Evolutionary conservation across 192 early-diverging fungal species (phyloP).

Genomic region (Backusella circina): DNA sequence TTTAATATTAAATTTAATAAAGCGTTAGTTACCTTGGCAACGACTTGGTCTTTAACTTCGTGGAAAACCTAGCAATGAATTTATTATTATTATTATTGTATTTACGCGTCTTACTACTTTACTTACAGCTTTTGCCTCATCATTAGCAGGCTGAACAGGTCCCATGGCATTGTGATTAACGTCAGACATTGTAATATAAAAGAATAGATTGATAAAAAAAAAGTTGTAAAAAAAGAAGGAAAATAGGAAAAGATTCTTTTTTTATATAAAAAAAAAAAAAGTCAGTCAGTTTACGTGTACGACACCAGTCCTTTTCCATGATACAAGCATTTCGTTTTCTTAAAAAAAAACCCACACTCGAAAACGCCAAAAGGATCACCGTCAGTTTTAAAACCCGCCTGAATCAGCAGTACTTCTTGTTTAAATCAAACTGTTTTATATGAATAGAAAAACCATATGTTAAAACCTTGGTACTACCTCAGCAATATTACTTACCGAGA

Average conservation of each 20-base stretch:
- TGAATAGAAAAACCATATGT: neutral
- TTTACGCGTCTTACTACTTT: neutral
- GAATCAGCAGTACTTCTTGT: neutral
- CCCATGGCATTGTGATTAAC: slow-evolving; percentile 44
- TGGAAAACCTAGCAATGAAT: slow-evolving; percentile 30
- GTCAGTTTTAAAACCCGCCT: neutral
- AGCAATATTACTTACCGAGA: neutral
- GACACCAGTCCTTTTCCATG: neutral
- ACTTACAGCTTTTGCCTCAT: slow-evolving; percentile 32
- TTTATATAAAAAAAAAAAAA: neutral
- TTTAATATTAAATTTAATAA: neutral
- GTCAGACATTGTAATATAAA: slow-evolving; percentile 40
- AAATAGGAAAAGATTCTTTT: neutral
- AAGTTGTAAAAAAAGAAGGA: neutral
- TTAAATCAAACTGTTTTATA: neutral
- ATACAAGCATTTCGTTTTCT: neutral
- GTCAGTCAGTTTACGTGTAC: neutral
- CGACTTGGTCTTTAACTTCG: slow-evolving; percentile 35
- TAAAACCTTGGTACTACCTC: neutral
- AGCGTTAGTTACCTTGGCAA: slow-evolving; percentile 34
- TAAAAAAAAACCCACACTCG: neutral
- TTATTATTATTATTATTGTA: neutral
- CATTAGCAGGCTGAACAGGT: slow-evolving; percentile 36
- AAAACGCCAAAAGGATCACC: neutral
- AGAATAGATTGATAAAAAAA: neutral